A percentile compares a stretch with the other conserved stretches of the same genome.
These are phyloP conservation scores for Sugiyamaella smithiae DNA, from an alignment of 805 yeast species.

Conservation along the genomic window DNA sequence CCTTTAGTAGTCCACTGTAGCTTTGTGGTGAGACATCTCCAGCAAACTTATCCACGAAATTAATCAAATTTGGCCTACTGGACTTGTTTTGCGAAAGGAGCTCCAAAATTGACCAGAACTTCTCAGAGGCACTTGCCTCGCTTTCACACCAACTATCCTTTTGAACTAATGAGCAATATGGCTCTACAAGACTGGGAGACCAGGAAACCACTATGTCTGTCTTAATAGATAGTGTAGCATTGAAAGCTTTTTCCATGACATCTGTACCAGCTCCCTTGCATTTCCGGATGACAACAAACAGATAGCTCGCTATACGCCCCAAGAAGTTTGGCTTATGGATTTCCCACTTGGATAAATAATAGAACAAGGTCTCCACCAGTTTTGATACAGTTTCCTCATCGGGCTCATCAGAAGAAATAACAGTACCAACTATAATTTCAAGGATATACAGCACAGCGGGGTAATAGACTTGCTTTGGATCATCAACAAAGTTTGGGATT, in stretches of 20 bases:
- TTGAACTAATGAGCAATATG: conserved; percentile 18
- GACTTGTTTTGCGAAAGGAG: conserved; percentile 45
- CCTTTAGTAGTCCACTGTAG: not conserved
- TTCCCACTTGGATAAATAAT: conserved; percentile 20
- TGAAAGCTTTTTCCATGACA: conserved; percentile 5
- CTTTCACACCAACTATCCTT: conserved; percentile 23
- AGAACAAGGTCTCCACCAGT: conserved; percentile 10
- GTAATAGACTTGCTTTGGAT: conserved; percentile 28
- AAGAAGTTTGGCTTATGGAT: conserved; percentile 23
- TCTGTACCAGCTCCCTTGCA: conserved; percentile 9
- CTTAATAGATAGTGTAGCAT: conserved; percentile 10
- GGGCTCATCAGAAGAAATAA: conserved; percentile 10
- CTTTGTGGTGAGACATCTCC: conserved; percentile 1
- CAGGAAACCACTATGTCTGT: conserved; percentile 12
- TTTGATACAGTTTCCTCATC: conserved; percentile 11
- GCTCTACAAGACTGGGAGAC: conserved; percentile 9
- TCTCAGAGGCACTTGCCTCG: conserved; percentile 50
- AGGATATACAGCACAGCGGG: conserved; percentile 32
- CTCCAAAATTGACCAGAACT: conserved; percentile 56
- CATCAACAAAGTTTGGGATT: conserved; percentile 19
- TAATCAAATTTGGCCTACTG: conserved; percentile 34
- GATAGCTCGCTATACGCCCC: conserved; percentile 41
- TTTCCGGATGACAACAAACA: conserved; percentile 31
- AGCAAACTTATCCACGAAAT: conserved; percentile 10
- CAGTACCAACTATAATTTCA: conserved; percentile 26